These are phyloP conservation scores for Torulaspora globosa DNA, from an alignment of 1,139 yeast genomes.

Conservation along the genomic window DNA sequence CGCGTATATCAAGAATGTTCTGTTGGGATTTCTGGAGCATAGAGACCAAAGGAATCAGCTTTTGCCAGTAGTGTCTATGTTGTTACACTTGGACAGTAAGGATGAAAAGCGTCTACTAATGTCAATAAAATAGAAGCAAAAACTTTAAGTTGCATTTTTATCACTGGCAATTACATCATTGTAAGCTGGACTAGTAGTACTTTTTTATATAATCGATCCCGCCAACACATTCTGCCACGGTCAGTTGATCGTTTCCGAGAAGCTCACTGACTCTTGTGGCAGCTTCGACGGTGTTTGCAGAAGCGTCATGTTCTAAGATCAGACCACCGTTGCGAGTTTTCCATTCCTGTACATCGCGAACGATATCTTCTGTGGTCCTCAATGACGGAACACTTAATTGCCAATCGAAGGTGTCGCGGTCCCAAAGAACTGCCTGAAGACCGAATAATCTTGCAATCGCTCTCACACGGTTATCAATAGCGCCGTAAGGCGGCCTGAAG, in stretches of 20 bases:
- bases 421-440: slow-evolving; percentile 86
- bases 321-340: slow-evolving; percentile 50
- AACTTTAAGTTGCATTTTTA: neutral
- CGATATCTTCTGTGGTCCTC: slow-evolving; percentile 50
- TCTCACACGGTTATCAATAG: slow-evolving; percentile 80
- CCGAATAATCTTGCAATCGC: slow-evolving; percentile 80
- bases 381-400: slow-evolving; percentile 46
- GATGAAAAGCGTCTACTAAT: slow-evolving; percentile 69
- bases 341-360: slow-evolving; percentile 55
- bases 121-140: slow-evolving; percentile 48
- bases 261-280: slow-evolving; percentile 56
- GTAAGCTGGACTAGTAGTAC: slow-evolving; percentile 9
- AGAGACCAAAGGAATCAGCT: slow-evolving; percentile 83
- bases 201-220: slow-evolving; percentile 44
- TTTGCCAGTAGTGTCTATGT: slow-evolving; percentile 76
- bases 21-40: slow-evolving; percentile 84
- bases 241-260: slow-evolving; percentile 55
- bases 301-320: slow-evolving; percentile 81
- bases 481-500: slow-evolving; percentile 97
- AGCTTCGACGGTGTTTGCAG: slow-evolving; percentile 60
- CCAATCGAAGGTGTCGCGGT: slow-evolving; percentile 91
- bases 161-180: neutral
- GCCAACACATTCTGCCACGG: slow-evolving; percentile 81
- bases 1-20: slow-evolving; percentile 80
- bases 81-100: slow-evolving; percentile 60